Base-by-base conservation (phyloP, 176 grass and related monocot genomes). In the Neostapfia colusana region DNA sequence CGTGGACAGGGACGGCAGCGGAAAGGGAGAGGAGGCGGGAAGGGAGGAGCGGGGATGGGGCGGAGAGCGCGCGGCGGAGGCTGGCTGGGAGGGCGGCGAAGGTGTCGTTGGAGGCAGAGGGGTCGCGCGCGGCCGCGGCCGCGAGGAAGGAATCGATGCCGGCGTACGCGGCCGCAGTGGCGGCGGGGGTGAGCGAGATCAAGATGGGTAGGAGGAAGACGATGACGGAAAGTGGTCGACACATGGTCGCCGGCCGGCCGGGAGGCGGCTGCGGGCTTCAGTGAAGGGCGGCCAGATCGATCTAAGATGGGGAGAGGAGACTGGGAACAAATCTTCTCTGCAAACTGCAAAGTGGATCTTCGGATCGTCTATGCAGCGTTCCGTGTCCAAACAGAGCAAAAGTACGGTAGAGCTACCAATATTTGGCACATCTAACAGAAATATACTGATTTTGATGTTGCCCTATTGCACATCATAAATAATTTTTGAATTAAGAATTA, bases 141-240 rank as follows among this genome's bases (percentile, higher is more conserved):
- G 81, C 71, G 55, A 90, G 81, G 78, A 93, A 90, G 72, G 87
- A 68, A 31, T 93, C 91, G 41, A 93, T 82, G 20, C 91, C 87
- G 39, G 84, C 35, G 40, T 70, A 58, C 18, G 78, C 17, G 0
- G 57, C 49, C 41, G 57, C 58, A 10, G 77, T 24, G 61, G 63
- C n/a, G 11, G 66, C 16, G 31, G 69, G 27, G 75, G 39, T 24
- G n/a, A 77, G 35, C 17, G 77, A 27, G 69, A 76, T 62, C 45
- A 57, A 6, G 37, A 85, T 14, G 64, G 67, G 24, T 2, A 61
- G 58, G 4, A 62, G 18, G 73, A 76, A 7, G 38, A 83, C 15
- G 14, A 71, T 39, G 28, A 21, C 54, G 67, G 53, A 23, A 34
- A 28, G 50, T 7, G 54, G 57, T 8, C 21, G 76, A 56, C 46